Conservation (phyloP, 768 basidiomycete species). For the Hygrophorus russula region DNA sequence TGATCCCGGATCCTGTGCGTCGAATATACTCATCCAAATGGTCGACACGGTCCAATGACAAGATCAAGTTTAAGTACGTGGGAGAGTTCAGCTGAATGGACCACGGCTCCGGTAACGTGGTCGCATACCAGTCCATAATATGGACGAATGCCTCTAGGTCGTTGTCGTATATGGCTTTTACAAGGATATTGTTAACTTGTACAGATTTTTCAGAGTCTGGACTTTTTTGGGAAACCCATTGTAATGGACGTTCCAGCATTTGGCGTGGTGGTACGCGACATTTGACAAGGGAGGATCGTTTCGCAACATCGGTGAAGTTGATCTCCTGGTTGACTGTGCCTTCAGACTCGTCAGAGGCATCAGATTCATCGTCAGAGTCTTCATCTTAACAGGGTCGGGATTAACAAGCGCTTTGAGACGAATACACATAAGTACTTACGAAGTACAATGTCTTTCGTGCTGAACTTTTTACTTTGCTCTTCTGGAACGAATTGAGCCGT, state of each 20-base stretch:
- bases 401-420: background rate
- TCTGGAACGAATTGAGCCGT: constrained; percentile 39
- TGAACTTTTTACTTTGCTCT: constrained; percentile 22
- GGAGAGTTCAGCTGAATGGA: constrained; percentile 12
- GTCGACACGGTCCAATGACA: constrained; percentile 29
- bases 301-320: constrained; percentile 44
- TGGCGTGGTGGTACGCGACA: constrained; percentile 24
- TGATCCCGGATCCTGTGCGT: constrained; percentile 32
- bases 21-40: constrained; percentile 50
- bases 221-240: no score
- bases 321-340: constrained; percentile 25
- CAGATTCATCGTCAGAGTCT: constrained; percentile 27
- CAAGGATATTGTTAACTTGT: constrained; percentile 14
- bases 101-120: constrained; percentile 19
- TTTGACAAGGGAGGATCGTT: constrained; percentile 31
- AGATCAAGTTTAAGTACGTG: constrained; percentile 16
- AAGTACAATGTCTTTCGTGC: constrained; percentile 19
- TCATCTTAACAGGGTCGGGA: constrained; percentile 20
- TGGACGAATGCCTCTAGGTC: constrained; percentile 43
- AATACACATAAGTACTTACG: constrained; percentile 21
- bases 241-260: constrained; percentile 25
- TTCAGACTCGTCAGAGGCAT: constrained; percentile 30
- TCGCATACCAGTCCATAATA: constrained; percentile 31
- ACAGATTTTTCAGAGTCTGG: no score
- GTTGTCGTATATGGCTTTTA: constrained; percentile 27